Evolutionary conservation across 2,329 filamentous ascomycete species (phyloP).

Genomic region (Colletotrichum cereale): DNA sequence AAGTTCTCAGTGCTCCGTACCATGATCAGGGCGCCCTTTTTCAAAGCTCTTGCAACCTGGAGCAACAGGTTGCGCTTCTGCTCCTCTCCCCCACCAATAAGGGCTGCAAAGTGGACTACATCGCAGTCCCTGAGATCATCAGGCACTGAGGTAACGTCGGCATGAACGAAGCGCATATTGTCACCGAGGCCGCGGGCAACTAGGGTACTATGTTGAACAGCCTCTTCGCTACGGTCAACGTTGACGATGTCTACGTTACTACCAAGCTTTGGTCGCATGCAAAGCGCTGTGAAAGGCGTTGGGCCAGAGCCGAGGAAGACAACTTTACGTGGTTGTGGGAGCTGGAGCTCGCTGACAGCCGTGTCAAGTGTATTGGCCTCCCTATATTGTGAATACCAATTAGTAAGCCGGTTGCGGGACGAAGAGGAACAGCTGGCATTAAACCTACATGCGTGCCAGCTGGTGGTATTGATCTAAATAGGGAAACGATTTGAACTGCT

Average conservation of each 20-base stretch:
- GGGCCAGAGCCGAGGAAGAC: background rate
- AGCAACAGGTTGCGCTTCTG: background rate
- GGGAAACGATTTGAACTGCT: background rate
- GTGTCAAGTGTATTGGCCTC: background rate
- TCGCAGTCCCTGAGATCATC: background rate
- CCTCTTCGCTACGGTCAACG: background rate
- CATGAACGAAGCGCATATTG: background rate
- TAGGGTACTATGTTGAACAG: background rate
- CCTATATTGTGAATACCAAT: no score
- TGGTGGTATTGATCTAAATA: background rate
- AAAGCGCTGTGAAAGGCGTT: background rate
- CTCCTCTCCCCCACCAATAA: background rate
- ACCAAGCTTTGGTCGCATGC: background rate
- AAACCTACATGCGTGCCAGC: background rate
- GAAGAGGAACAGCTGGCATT: no score
- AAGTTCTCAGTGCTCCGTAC: background rate
- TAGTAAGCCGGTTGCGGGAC: no score
- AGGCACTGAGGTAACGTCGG: background rate
- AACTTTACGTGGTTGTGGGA: background rate
- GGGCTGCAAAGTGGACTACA: background rate
- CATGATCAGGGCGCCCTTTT: background rate
- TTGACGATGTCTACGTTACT: background rate
- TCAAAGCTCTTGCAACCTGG: background rate
- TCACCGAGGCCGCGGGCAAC: background rate
- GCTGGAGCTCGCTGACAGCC: background rate